A percentile compares a stretch with the other conserved stretches of the same genome.
These are phyloP conservation scores for Yamadazyma diospyri DNA, from an alignment of 1,139 yeast genomes.

Conservation along the genomic window DNA sequence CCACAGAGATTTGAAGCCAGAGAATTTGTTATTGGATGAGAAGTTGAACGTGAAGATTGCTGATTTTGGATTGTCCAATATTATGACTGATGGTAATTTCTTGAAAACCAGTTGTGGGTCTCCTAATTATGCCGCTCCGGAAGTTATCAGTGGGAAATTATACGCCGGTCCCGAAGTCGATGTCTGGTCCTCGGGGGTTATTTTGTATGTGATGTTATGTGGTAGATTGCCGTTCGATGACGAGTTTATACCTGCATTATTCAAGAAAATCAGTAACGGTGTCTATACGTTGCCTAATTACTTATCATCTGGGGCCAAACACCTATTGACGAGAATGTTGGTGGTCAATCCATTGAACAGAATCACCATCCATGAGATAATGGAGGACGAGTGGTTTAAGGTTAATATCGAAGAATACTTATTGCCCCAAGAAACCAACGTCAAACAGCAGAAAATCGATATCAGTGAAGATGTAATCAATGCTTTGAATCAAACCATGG, in stretches of 20 bases:
- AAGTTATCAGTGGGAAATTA: conserved; percentile 91
- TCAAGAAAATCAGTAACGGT: conserved; percentile 93
- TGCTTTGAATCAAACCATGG: conserved; percentile 85
- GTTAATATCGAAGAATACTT: conserved; percentile 80
- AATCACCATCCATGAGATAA: conserved; percentile 89
- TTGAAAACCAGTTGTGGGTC: conserved; percentile 95
- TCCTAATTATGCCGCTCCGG: conserved; percentile 98
- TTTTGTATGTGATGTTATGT: conserved; percentile 92
- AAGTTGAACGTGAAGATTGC: conserved; percentile 93
- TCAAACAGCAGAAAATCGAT: conserved; percentile 39
- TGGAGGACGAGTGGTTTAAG: conserved; percentile 96
- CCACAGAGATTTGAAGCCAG: conserved; percentile 94
- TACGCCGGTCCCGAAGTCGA: conserved; percentile 99
- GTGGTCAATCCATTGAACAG: conserved; percentile 96
- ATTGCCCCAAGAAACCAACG: conserved; percentile 61
- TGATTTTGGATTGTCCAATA: conserved; percentile 91
- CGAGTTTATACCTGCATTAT: conserved; percentile 92
- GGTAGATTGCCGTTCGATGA: conserved; percentile 98
- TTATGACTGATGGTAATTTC: conserved; percentile 98
- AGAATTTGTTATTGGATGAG: conserved; percentile 86
- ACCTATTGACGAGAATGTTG: conserved; percentile 83
- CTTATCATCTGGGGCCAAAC: conserved; percentile 83
- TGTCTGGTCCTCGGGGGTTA: conserved; percentile 98
- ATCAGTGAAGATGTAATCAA: conserved; percentile 78
- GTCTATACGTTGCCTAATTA: conserved; percentile 91